phyloP scores from a whole-genome alignment of 805 yeast species.

The Wickerhamomyces xylosicus region DNA sequence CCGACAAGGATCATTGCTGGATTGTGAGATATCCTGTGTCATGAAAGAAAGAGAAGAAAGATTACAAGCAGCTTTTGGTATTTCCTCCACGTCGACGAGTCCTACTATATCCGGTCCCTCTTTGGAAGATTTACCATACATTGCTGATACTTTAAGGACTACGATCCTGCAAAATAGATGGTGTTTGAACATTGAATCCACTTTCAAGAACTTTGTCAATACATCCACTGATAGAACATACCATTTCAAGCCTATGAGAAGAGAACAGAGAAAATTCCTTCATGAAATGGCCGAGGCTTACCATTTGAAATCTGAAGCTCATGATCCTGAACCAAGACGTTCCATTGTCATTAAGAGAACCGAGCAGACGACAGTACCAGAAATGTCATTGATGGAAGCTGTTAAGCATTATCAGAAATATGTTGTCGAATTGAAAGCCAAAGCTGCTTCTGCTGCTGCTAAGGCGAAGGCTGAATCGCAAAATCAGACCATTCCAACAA shows the following conservation, averaged over 20 bases:
- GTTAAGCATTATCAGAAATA: constrained; percentile 24
- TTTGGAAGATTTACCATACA: constrained; percentile 13
- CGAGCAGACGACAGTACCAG: constrained; percentile 27
- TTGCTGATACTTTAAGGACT: constrained; percentile 13
- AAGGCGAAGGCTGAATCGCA: too few relatives aligned
- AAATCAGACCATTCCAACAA: neutral
- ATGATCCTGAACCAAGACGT: constrained; percentile 73
- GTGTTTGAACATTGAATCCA: constrained; percentile 55
- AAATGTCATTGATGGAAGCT: constrained; percentile 35
- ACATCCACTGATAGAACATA: constrained; percentile 25
- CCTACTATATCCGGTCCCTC: neutral
- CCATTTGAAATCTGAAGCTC: constrained; percentile 56
- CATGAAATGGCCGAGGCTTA: constrained; percentile 56
- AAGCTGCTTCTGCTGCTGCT: neutral
- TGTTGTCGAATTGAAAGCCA: constrained; percentile 17
- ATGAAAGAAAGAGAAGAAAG: constrained; percentile 46
- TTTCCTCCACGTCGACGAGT: constrained; percentile 4
- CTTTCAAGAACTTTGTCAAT: constrained; percentile 36
- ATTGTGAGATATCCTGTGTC: constrained; percentile 67
- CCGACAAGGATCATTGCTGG: constrained; percentile 28
- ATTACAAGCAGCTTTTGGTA: constrained; percentile 53
- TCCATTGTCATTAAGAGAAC: constrained; percentile 50
- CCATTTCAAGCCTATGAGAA: constrained; percentile 67
- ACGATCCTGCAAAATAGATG: constrained; percentile 42
- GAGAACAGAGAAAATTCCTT: constrained; percentile 58